A percentile compares a stretch with the other conserved stretches of the same genome.
These are phyloP conservation scores for Solanum chilense DNA, from an alignment of 257 asterid genomes.

Conservation along the genomic window DNA sequence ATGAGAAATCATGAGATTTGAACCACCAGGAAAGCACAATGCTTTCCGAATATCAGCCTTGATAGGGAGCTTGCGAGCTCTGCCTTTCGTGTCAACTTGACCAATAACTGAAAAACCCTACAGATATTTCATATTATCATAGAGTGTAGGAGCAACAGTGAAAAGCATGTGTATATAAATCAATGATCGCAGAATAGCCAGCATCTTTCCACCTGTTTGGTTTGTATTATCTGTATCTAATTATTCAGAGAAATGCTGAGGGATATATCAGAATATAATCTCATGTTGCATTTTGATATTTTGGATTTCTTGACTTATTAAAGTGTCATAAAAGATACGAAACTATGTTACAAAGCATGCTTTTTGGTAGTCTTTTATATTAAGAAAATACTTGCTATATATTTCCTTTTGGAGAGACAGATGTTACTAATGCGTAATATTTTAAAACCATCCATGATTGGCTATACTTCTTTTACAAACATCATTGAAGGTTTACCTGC, in stretches of 20 bases:
- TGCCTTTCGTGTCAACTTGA: constrained; percentile 58
- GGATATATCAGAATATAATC: neutral
- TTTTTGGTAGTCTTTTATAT: neutral
- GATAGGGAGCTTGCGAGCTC: constrained; percentile 61
- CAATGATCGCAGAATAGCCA: neutral
- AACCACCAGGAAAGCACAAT: constrained; percentile 89
- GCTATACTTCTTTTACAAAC: neutral
- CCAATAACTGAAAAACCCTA: constrained; percentile 89
- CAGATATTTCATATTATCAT: neutral
- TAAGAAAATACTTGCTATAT: neutral
- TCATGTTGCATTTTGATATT: neutral
- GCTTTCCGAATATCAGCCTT: constrained; percentile 73
- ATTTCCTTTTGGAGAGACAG: neutral
- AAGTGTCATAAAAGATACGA: neutral
- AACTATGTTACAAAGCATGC: neutral
- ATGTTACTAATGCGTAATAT: neutral
- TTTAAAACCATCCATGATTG: neutral
- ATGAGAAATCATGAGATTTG: constrained; percentile 70
- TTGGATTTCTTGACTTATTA: neutral
- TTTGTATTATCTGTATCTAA: neutral
- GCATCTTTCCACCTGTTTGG: neutral
- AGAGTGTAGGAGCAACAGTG: neutral
- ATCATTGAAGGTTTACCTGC: constrained; percentile 38
- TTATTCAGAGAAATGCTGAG: neutral
- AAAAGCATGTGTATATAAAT: neutral